Evolutionary conservation across 106 monocot species (phyloP), one percentile per base, ranked within the genome.

Genomic region (Gastrodia elata): DNA sequence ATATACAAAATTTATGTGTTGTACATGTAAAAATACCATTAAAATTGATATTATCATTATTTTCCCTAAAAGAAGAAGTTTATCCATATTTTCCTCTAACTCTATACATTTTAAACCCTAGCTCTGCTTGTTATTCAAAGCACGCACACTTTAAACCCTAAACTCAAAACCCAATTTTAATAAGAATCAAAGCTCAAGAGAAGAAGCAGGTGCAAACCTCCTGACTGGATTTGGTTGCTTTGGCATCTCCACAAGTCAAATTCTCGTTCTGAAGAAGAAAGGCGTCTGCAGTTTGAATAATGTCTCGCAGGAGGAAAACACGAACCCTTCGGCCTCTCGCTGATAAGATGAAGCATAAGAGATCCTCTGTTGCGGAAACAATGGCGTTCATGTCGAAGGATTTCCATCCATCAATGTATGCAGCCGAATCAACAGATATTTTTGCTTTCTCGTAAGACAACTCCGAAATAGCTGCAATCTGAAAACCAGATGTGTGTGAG

Each of bases 381-480:
- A 97, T 92, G 44, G 96, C 83, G 27, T 86, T 80, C 86, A 92
- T 93, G 83, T 97, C 88, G 43, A 97, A 97, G 38, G 84, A 92
- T 78, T 88, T 88, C 96, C 92, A 97, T 28, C 39, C 78, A 7
- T 56, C 76, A 25, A 24, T 43, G 65, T 67, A 57, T 25, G 71
- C 42, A 13, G 46, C 44, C 64, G 77, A 72, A 39, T 74, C 42
- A 52, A 69, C 61, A 65, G 30, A 64, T 64, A 83, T 78, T 70
- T 68, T 76, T 33, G 44, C 68, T 32, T 75, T 80, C 43, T 90
- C 79, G 15, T 81, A 80, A 10, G 91, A 89, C 48, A 89, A 81
- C 70, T 96, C 96, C 46, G 90, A 92, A 39, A 97, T 97, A 72
- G 96, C 92, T 34, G 88, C 83, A 64, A 97, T 76, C 96, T 96